Percentiles rank a stretch among this genome's conserved stretches.
phyloP scores from a whole-genome alignment of 345 rosid species.

The Euphorbia lathyris region DNA sequence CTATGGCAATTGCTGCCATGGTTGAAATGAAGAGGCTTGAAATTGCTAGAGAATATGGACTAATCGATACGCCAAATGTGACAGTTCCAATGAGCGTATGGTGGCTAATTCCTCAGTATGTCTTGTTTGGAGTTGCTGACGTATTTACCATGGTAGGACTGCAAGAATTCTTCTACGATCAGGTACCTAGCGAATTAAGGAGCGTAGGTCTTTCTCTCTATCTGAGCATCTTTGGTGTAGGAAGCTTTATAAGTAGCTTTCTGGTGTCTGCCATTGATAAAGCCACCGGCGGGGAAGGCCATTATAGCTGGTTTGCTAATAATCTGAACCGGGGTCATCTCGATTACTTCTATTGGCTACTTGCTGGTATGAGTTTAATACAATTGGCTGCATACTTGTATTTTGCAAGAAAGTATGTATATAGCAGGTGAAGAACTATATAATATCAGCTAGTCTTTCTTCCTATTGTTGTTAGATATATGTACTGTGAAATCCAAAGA shows the following conservation, averaged over 20 bases:
- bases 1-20: conserved; percentile 20
- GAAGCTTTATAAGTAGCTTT: conserved; percentile 23
- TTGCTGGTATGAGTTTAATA: conserved; percentile 4
- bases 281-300: conserved; percentile 16
- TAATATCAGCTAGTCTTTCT: neutral
- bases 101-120: conserved; percentile 28
- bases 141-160: conserved; percentile 14
- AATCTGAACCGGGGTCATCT: conserved; percentile 22
- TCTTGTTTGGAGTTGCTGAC: conserved; percentile 11
- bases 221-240: conserved; percentile 18
- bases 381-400: neutral
- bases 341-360: conserved; percentile 23
- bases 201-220: conserved; percentile 21
- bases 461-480: neutral
- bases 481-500: too few relatives aligned
- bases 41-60: conserved; percentile 16
- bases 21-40: conserved; percentile 18
- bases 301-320: conserved; percentile 17
- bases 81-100: conserved; percentile 21
- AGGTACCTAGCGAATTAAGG: conserved; percentile 21
- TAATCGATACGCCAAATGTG: conserved; percentile 13
- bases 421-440: neutral
- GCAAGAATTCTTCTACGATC: conserved; percentile 26
- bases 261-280: conserved; percentile 20
- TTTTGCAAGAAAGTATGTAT: conserved; percentile 10